A percentile compares a stretch with the other conserved stretches of the same genome.
phyloP scores from a whole-genome alignment of 495 filamentous ascomycete genomes.

The Penicillium daleae region DNA sequence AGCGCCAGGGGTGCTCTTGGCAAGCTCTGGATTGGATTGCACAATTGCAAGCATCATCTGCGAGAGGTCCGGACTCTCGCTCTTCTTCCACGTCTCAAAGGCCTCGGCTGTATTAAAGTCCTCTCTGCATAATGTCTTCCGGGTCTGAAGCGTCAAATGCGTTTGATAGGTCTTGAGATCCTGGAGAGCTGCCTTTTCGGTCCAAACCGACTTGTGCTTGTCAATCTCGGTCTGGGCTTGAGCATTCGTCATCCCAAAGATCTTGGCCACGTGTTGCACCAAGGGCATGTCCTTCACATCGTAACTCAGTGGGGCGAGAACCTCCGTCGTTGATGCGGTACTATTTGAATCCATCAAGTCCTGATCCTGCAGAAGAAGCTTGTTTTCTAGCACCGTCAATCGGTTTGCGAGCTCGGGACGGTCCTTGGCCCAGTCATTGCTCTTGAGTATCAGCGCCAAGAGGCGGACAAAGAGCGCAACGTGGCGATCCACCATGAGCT shows the following conservation, averaged over 20 bases:
- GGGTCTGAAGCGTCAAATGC: conserved; percentile 78
- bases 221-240: conserved; percentile 87
- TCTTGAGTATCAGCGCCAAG: conserved; percentile 75
- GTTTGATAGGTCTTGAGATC: conserved; percentile 94
- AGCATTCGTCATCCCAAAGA: conserved; percentile 76
- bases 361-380: conserved; percentile 93
- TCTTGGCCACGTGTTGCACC: conserved; percentile 80
- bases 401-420: conserved; percentile 79
- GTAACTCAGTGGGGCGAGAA: conserved; percentile 78
- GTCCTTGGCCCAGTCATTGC: conserved; percentile 78
- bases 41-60: conserved; percentile 92
- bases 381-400: conserved; percentile 83
- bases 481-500: conserved; percentile 89
- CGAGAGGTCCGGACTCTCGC: conserved; percentile 78
- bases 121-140: conserved; percentile 73
- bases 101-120: conserved; percentile 93
- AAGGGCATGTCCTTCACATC: conserved; percentile 96
- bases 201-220: conserved; percentile 78
- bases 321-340: conserved; percentile 67
- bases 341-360: conserved; percentile 68
- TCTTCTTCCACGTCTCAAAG: conserved; percentile 87
- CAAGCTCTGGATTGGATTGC: conserved; percentile 82
- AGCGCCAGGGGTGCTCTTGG: conserved; percentile 62
- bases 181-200: conserved; percentile 83
- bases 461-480: conserved; percentile 93